Evolutionary conservation across 805 yeast species (phyloP).

Genomic region (Sugiyamaella chiloensis): DNA sequence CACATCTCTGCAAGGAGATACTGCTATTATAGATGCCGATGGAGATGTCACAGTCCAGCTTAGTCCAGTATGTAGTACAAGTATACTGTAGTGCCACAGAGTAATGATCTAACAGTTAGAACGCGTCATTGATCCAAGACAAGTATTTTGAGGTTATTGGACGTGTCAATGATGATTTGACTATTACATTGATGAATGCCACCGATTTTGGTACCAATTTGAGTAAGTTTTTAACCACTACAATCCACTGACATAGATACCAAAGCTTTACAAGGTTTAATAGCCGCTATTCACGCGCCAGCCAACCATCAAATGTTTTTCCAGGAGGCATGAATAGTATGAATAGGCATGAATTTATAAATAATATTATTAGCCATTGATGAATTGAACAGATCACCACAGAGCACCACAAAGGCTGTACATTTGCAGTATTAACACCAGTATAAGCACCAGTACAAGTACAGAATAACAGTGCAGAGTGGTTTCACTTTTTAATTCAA

Average conservation of each 20-base stretch:
- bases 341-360: not conserved
- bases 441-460: too few relatives aligned
- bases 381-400: too few relatives aligned
- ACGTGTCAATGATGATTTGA: conserved; percentile 30
- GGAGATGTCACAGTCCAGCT: conserved; percentile 33
- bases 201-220: conserved; percentile 26
- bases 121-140: conserved; percentile 19
- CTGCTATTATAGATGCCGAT: conserved; percentile 28
- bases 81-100: not conserved
- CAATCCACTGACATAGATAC: too few relatives aligned
- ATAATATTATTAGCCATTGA: conserved; percentile 3
- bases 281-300: conserved; percentile 11
- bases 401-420: too few relatives aligned
- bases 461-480: too few relatives aligned
- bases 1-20: conserved; percentile 27
- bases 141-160: conserved; percentile 36
- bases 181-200: conserved; percentile 26
- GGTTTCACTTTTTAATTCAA: too few relatives aligned
- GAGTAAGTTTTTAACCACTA: conserved; percentile 24
- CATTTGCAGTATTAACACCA: too few relatives aligned
- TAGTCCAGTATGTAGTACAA: conserved; percentile 20
- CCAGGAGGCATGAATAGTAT: conserved; percentile 1
- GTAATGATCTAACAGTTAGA: not conserved
- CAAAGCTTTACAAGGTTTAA: conserved; percentile 14
- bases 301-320: conserved; percentile 19